A percentile compares a stretch with the other conserved stretches of the same genome.
Conservation (phyloP, 1,284 basidiomycete species). For the Ceratobasidium sp. region DNA sequence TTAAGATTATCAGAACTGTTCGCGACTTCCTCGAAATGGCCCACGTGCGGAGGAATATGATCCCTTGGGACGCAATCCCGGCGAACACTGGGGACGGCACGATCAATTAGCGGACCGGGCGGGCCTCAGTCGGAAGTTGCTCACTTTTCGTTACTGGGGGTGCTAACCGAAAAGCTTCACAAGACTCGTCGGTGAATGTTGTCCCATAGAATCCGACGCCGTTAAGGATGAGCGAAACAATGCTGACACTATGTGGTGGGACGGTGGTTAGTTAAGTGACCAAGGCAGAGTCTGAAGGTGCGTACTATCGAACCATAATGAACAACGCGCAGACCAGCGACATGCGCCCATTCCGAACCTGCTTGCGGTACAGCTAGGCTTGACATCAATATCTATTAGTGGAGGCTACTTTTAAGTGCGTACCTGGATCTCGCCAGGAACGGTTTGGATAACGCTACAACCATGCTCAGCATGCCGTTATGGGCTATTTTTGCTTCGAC, state of each 20-base stretch:
- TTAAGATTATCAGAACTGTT: slow-evolving; percentile 25
- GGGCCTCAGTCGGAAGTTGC: neutral
- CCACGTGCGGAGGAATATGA: slow-evolving; percentile 41
- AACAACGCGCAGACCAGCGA: slow-evolving; percentile 32
- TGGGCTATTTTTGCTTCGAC: neutral
- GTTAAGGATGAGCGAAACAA: slow-evolving; percentile 25
- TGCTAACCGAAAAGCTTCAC: slow-evolving; percentile 17
- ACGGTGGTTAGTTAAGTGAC: neutral
- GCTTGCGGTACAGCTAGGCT: slow-evolving; percentile 32
- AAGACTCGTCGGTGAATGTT: slow-evolving; percentile 8
- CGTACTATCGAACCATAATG: slow-evolving; percentile 34
- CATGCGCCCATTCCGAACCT: slow-evolving; percentile 22
- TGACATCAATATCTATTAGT: neutral
- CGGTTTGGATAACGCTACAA: slow-evolving; percentile 28
- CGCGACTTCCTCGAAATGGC: slow-evolving; percentile 35
- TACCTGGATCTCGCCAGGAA: slow-evolving; percentile 39
- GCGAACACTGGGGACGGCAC: slow-evolving; percentile 8
- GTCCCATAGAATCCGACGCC: slow-evolving; percentile 29
- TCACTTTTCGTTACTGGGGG: slow-evolving; percentile 38
- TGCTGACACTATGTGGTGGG: slow-evolving; percentile 34
- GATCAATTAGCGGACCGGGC: neutral
- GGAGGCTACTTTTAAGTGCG: neutral
- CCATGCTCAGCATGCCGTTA: neutral
- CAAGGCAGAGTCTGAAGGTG: neutral
- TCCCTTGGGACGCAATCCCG: slow-evolving; percentile 35